Base-by-base conservation (phyloP, 2,329 filamentous ascomycete species). In the Bipolaris sorokiniana region DNA sequence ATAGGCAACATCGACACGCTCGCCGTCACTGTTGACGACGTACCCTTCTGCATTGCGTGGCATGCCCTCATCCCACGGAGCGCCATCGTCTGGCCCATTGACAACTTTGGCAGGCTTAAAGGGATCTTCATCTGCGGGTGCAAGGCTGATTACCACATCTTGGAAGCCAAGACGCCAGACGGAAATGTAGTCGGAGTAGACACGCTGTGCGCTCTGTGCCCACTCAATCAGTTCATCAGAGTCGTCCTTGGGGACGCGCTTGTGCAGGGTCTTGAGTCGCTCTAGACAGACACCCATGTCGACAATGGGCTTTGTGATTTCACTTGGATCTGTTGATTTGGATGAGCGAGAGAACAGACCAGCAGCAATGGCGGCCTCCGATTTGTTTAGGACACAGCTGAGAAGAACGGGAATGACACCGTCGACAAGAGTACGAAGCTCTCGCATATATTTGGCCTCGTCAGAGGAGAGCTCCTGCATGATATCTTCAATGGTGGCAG, bases 111-210 rank as follows among this genome's bases (percentile, higher is more conserved):
- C 70, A 9, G 70, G 71, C 41, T 82, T 61, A 84, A 86, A 78
- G 85, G 73, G 67, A 37, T 86, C 82, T 46, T 89, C 86, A 33
- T 88, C 86, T 4, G 87, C 85, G 7, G 92, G 90, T 1, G 92
- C 92, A 33, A 98, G 86, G 72, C 97, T 98, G 67, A 99, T 91
- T 48, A 98, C 88, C 18, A 99, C 87, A 72, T 96, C 93, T 69
- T 97, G 90, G 76, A 98, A 99, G 0, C 95, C 95, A 46, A 98
- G 83, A 28, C 92, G 86, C 95, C 95, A 99, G 7, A 90, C 88
- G 70, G 87, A 87, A 31, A 98, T 83, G 73, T 98, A 99, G 69
- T 91, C 88, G 59, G 87, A 83, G 73, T 99, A 99, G 9, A 94
- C 84, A 53, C 88, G 87, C 44, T 90, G 86, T 0, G 91, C 88